A percentile compares a stretch with the other conserved stretches of the same genome.
Evolutionary conservation across 2,329 filamentous ascomycete species (phyloP).

Genomic region (Fusarium sp.): DNA sequence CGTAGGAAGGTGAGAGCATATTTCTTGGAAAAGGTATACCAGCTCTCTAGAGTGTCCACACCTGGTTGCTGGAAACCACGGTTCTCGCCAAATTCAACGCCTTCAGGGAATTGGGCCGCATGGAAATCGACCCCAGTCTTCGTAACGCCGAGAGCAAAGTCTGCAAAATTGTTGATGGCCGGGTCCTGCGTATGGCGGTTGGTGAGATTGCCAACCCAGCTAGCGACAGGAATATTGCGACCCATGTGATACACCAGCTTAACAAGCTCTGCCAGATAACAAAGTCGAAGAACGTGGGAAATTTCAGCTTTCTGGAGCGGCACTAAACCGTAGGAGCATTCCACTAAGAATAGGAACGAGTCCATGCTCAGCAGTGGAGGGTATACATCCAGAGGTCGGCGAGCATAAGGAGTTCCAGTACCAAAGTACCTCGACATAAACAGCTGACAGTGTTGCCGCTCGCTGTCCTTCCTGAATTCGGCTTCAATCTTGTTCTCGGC

Average conservation of each 20-base stretch:
- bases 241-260: conserved; percentile 75
- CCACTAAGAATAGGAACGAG: conserved; percentile 82
- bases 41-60: conserved; percentile 62
- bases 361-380: conserved; percentile 74
- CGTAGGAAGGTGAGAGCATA: conserved; percentile 92
- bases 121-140: conserved; percentile 56
- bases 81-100: conserved; percentile 49
- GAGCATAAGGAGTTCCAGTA: conserved; percentile 52
- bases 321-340: conserved; percentile 77
- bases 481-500: conserved; percentile 69
- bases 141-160: conserved; percentile 62
- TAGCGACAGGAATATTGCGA: conserved; percentile 61
- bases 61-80: conserved; percentile 65
- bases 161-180: conserved; percentile 63
- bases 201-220: conserved; percentile 59
- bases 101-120: conserved; percentile 43
- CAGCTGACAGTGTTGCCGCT: conserved; percentile 78
- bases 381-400: conserved; percentile 57
- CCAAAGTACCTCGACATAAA: conserved; percentile 70
- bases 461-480: conserved; percentile 75
- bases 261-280: conserved; percentile 90
- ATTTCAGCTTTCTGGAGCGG: conserved; percentile 77
- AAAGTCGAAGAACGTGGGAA: conserved; percentile 82
- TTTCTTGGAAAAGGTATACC: conserved; percentile 73
- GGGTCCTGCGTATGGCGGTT: conserved; percentile 56